A percentile compares a stretch with the other conserved stretches of the same genome.
phyloP scores from a whole-genome alignment of 2,329 filamentous ascomycete genomes.

The Trichoderma oligosporum region DNA sequence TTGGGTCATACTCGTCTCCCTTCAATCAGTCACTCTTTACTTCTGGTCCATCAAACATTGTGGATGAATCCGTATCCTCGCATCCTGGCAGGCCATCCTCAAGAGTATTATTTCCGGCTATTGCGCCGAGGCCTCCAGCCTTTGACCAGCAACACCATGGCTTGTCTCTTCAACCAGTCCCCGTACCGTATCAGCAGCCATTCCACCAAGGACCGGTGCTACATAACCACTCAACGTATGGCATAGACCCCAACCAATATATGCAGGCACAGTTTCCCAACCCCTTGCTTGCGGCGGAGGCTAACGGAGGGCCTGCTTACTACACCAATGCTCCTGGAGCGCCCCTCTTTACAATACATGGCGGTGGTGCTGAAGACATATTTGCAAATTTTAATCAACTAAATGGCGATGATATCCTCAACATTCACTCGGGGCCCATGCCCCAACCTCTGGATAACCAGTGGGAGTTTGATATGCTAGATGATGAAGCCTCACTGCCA shows the following conservation, averaged over 20 bases:
- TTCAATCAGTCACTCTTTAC: conserved; percentile 43
- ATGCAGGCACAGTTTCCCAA: conserved; percentile 22
- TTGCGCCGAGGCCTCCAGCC: conserved; percentile 49
- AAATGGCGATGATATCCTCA: neutral
- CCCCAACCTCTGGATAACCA: conserved; percentile 15
- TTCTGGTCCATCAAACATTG: conserved; percentile 35
- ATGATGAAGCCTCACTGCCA: conserved; percentile 60
- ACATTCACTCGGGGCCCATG: neutral
- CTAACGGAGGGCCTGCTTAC: neutral
- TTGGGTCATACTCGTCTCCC: conserved; percentile 33
- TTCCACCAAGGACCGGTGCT: conserved; percentile 15
- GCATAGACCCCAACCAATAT: conserved; percentile 3
- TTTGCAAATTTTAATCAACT: neutral
- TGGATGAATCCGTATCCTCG: conserved; percentile 25
- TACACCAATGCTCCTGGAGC: neutral
- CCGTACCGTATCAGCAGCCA: conserved; percentile 6
- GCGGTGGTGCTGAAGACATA: neutral
- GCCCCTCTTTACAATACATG: neutral
- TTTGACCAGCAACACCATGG: conserved; percentile 27
- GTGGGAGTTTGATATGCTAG: conserved; percentile 33
- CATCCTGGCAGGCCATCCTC: conserved; percentile 38
- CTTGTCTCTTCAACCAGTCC: conserved; percentile 3
- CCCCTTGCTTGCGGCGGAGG: conserved; percentile 21
- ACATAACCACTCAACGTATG: neutral
- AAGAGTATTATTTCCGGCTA: conserved; percentile 39